These are phyloP conservation scores for Globisporangium iwayamae DNA, from an alignment of 352 stramenopile genomes.

Conservation along the genomic window DNA sequence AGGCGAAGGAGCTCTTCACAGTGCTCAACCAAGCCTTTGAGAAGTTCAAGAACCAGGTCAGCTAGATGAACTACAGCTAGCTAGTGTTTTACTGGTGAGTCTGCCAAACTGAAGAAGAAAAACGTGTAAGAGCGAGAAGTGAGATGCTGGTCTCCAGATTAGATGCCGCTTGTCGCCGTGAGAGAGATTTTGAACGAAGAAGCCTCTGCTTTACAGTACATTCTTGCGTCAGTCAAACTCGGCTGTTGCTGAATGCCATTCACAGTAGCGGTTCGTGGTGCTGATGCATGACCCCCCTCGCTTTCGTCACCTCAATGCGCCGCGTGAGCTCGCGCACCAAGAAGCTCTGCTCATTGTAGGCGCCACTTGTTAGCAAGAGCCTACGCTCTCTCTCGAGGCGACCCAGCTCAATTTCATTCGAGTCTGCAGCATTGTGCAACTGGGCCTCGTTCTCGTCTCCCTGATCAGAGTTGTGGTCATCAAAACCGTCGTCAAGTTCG, in stretches of 20 bases:
- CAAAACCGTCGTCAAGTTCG: neutral
- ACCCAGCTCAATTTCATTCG: conserved; percentile 27
- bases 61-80: neutral
- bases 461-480: neutral
- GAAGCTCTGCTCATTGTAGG: conserved; percentile 60
- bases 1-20: conserved; percentile 86
- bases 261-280: conserved; percentile 2
- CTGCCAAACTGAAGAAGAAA: neutral
- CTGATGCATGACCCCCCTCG: conserved; percentile 7
- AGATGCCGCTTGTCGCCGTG: neutral
- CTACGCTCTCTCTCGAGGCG: conserved; percentile 53
- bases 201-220: conserved; percentile 7
- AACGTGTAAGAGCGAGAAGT: neutral
- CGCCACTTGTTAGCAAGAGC: conserved; percentile 51
- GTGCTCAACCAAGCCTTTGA: conserved; percentile 88
- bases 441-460: conserved; percentile 15
- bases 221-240: conserved; percentile 1
- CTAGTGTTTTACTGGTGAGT: neutral
- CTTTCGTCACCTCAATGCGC: conserved; percentile 33
- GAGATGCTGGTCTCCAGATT: too few species aligned
- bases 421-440: neutral
- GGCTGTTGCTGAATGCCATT: neutral
- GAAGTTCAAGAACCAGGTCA: conserved; percentile 64
- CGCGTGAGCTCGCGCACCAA: conserved; percentile 66
- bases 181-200: conserved; percentile 16